Base-by-base conservation (phyloP, 257 asterid species). In the Marsdenia floribunda region DNA sequence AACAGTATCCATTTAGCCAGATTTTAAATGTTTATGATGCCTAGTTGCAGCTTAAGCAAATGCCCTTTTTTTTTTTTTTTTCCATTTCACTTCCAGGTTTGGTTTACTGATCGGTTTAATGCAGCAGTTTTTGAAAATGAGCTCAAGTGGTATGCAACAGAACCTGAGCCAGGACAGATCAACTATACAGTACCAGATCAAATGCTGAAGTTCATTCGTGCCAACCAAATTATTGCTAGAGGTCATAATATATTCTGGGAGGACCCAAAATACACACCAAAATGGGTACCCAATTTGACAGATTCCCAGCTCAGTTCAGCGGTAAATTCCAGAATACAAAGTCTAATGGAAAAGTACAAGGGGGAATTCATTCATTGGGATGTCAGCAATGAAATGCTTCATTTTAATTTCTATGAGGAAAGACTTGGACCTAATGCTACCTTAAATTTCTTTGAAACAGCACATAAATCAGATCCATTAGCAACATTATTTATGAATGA, bases 221-320 rank as follows among this genome's bases (percentile, higher is more conserved):
- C 73, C 3, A 80, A 85, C 80, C 85, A 83, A 69, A 82, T 91
- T 61, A 65, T 82, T 5, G 88, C 80, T 24, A 75, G 97, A 73
- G 97, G 96, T 10, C 97, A 89, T 72, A 86, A 83, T 80, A 86
- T 91, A 57, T 83, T 88, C 70, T 91, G 96, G 96, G 96, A 88
- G 46, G 82, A 80, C 40, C 89, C 85, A 1, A 26, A 18, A 1
- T 71, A 58, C 77, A 75, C 71, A 8, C 97, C 90, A 10, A 16
- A 74, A 7, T 89, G 93, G 97, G 81, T 86, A 14, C 80, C 65
- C 19, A 87, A 82, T 58, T 85, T 89, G 50, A 80, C 88, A 2
- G 46, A 55, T 52, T 26, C 86, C 1, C 72, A 80, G 72, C 84
- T 89, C 18, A 38, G 79, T 22, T 71, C 76, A 14, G 90, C 93